phyloP scores from a whole-genome alignment of 2,329 filamentous ascomycete genomes.

The Epichloe bromicola region DNA sequence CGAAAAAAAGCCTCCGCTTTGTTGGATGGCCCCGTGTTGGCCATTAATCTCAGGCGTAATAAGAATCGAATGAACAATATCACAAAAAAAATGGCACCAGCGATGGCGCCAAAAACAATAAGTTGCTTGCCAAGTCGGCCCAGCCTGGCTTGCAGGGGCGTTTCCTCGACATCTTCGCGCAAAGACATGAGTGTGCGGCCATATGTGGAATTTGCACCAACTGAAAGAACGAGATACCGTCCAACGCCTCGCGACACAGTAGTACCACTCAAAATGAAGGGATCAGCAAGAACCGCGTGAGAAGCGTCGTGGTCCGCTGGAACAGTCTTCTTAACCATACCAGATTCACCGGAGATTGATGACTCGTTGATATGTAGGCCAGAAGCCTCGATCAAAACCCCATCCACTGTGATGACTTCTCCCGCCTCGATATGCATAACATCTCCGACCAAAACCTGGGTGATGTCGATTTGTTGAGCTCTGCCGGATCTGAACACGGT shows the following conservation, averaged over 20 bases:
- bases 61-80: constrained; percentile 29
- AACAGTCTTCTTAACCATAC: constrained; percentile 51
- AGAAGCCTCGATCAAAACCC: constrained; percentile 46
- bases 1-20: constrained; percentile 46
- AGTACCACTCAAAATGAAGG: constrained; percentile 69
- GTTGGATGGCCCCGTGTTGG: constrained; percentile 28
- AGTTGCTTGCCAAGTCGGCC: constrained; percentile 70
- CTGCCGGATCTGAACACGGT: constrained; percentile 66
- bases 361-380: constrained; percentile 57
- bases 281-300: constrained; percentile 44
- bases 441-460: constrained; percentile 62
- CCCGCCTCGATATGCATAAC: constrained; percentile 61
- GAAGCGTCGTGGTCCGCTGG: constrained; percentile 46
- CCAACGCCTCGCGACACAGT: constrained; percentile 68
- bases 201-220: constrained; percentile 60
- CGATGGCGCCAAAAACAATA: constrained; percentile 27
- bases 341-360: constrained; percentile 64
- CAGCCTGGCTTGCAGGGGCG: constrained; percentile 64
- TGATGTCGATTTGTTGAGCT: constrained; percentile 54
- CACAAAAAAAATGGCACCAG: constrained; percentile 30
- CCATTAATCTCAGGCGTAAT: constrained; percentile 14
- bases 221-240: constrained; percentile 61
- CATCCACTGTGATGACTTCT: constrained; percentile 58
- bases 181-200: constrained; percentile 70
- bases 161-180: constrained; percentile 63